Evolutionary conservation across 192 early-diverging fungal species (phyloP).

Genomic region (Gigaspora rosea): DNA sequence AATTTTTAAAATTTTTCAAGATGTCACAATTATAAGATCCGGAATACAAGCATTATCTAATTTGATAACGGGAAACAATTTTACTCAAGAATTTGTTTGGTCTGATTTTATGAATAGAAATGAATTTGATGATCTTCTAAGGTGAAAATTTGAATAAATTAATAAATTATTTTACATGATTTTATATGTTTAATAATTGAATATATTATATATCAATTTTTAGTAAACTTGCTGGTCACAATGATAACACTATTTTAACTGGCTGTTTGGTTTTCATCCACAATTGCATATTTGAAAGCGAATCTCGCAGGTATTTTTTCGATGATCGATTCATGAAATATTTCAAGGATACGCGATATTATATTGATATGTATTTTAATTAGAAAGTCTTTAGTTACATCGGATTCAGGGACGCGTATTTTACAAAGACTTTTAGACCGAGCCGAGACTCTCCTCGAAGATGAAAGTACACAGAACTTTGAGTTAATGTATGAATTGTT

Average conservation of each 20-base stretch:
- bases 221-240: background rate
- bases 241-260: background rate
- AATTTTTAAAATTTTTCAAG: background rate
- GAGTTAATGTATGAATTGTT: slow-evolving; percentile 22
- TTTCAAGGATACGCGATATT: too few relatives aligned
- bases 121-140: slow-evolving; percentile 10
- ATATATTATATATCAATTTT: background rate
- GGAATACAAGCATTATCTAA: slow-evolving; percentile 21
- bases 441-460: background rate
- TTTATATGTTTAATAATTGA: background rate
- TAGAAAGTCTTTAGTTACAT: slow-evolving; percentile 14
- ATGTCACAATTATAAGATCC: background rate
- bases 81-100: background rate
- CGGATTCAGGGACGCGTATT: background rate
- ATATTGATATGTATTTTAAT: too few relatives aligned
- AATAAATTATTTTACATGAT: background rate
- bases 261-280: background rate
- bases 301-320: background rate
- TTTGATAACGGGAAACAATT: background rate
- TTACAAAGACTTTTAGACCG: slow-evolving; percentile 18
- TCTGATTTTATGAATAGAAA: slow-evolving; percentile 14
- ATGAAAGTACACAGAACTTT: slow-evolving; percentile 12
- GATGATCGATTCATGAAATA: background rate
- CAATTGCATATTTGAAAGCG: slow-evolving; percentile 10
- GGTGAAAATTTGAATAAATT: background rate